A percentile compares a stretch with the other conserved stretches of the same genome.
phyloP scores from a whole-genome alignment of 2,329 filamentous ascomycete genomes.

The Pseudocercospora crystallina region DNA sequence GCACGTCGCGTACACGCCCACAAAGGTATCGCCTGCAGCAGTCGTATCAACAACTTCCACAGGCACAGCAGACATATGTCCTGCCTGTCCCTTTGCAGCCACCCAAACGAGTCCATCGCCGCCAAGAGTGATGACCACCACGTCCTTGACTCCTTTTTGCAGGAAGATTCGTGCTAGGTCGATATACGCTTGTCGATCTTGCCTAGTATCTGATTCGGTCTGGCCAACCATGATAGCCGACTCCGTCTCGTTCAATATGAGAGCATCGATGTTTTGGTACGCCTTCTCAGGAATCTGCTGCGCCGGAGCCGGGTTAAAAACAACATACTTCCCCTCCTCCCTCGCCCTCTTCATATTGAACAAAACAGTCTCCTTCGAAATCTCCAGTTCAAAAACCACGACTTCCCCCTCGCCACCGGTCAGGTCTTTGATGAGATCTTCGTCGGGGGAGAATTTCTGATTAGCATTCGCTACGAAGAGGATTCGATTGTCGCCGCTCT shows the following conservation, averaged over 20 bases:
- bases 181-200: constrained; percentile 36
- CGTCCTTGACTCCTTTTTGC: constrained; percentile 66
- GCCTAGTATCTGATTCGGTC: constrained; percentile 30
- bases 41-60: constrained; percentile 88
- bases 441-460: constrained; percentile 35
- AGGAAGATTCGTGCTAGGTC: constrained; percentile 58
- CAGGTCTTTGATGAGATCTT: constrained; percentile 9
- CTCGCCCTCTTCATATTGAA: constrained; percentile 34
- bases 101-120: constrained; percentile 41
- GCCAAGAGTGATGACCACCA: constrained; percentile 84
- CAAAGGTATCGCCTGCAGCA: constrained; percentile 91
- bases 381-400: constrained; percentile 49
- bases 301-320: constrained; percentile 81
- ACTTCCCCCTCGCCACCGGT: constrained; percentile 34
- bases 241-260: constrained; percentile 91
- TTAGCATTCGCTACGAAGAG: constrained; percentile 52
- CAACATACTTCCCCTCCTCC: constrained; percentile 48
- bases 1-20: constrained; percentile 79
- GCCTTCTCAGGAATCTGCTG: constrained; percentile 64
- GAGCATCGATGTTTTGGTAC: constrained; percentile 68
- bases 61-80: constrained; percentile 56
- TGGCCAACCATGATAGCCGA: constrained; percentile 67
- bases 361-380: constrained; percentile 42
- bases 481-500: constrained; percentile 50
- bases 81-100: constrained; percentile 23